A percentile compares a stretch with the other conserved stretches of the same genome.
phyloP scores from a whole-genome alignment of 2,329 filamentous ascomycete species.

The Aspergillus luchuensis region DNA sequence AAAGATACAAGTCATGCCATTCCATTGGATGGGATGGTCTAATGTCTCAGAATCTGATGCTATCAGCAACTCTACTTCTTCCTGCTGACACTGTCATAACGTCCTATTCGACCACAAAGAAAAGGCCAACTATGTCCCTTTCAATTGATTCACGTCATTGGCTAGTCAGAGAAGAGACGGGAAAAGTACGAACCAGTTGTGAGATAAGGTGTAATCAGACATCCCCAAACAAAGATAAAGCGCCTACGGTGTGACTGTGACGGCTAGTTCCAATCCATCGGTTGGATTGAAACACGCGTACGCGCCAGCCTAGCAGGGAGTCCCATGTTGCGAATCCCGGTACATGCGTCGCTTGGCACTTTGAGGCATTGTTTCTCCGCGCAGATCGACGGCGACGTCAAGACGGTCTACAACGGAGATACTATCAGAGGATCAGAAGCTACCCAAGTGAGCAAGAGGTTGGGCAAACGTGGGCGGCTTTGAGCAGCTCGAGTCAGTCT shows the following conservation, averaged over 20 bases:
- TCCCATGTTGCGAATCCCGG: neutral
- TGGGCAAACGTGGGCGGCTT: neutral
- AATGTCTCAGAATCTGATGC: constrained; percentile 5
- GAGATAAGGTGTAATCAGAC: constrained; percentile 1
- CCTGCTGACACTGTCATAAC: neutral
- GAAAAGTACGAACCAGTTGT: neutral
- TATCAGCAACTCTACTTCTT: neutral
- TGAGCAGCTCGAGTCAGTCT: neutral
- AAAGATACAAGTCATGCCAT: constrained; percentile 2
- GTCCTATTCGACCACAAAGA: neutral
- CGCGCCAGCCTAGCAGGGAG: neutral
- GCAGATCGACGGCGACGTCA: neutral
- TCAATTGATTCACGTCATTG: neutral
- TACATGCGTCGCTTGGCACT: neutral
- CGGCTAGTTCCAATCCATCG: neutral
- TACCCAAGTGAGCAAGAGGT: neutral
- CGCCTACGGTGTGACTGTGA: neutral
- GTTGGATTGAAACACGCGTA: constrained; percentile 1
- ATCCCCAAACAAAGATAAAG: constrained; percentile 5
- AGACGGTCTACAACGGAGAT: no score
- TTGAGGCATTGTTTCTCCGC: neutral
- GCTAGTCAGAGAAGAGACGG: neutral
- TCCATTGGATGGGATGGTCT: constrained; percentile 4
- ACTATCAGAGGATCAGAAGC: neutral
- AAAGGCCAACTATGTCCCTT: neutral